Percentiles rank a stretch among this genome's conserved stretches.
Evolutionary conservation across 805 yeast genomes (phyloP).

Genomic region (Lipomyces yamanashiensis): DNA sequence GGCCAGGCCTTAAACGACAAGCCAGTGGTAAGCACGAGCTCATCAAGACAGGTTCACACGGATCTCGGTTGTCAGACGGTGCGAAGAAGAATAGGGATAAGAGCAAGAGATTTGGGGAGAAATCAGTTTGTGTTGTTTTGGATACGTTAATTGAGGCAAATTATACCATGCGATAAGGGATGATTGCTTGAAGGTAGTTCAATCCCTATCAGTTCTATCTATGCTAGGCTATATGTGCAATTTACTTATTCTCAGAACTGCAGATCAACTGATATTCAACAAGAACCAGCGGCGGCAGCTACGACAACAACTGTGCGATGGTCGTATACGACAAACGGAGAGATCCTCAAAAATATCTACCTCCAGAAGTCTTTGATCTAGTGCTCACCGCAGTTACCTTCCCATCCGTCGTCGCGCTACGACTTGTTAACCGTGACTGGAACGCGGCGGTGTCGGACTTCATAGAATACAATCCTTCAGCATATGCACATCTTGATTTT

Average conservation of each 20-base stretch:
- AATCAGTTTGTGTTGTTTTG: too few species aligned
- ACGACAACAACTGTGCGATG: background rate
- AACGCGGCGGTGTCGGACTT: conserved; percentile 15
- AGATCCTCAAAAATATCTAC: conserved; percentile 23
- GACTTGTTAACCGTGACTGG: conserved; percentile 17
- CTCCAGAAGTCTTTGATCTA: conserved; percentile 23
- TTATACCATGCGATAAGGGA: too few species aligned
- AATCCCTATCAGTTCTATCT: too few species aligned
- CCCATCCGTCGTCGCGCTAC: conserved; percentile 13
- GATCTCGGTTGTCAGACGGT: too few species aligned
- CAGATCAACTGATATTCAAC: background rate
- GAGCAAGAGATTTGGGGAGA: too few species aligned
- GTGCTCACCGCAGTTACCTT: conserved; percentile 19
- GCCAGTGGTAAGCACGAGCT: background rate
- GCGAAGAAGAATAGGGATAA: too few species aligned
- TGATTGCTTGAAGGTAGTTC: too few species aligned
- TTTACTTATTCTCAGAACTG: too few species aligned
- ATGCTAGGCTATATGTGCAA: too few species aligned
- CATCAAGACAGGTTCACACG: background rate
- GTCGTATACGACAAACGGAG: conserved; percentile 3
- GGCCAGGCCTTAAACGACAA: conserved; percentile 3
- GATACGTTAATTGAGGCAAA: too few species aligned
- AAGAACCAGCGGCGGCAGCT: background rate
- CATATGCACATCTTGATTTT: conserved; percentile 27
- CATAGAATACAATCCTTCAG: conserved; percentile 24